Evolutionary conservation across 768 basidiomycete genomes (phyloP).

Genomic region (Leucocoprinus birnbaumii): DNA sequence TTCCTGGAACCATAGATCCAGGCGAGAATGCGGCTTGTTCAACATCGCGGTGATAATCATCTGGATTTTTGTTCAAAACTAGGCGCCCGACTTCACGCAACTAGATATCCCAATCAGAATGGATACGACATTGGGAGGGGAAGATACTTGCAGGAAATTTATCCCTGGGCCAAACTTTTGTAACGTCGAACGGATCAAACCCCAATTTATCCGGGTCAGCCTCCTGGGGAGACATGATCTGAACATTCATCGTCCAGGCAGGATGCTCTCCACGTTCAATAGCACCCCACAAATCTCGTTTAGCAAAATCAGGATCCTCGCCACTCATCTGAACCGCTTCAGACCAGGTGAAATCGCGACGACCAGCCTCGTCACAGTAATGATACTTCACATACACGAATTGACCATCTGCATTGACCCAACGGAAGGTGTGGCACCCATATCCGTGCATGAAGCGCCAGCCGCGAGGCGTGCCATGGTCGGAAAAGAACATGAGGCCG

Average conservation of each 20-base stretch:
- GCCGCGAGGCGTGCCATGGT: slow-evolving; percentile 13
- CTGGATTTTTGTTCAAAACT: slow-evolving; percentile 15
- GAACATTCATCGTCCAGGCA: slow-evolving; percentile 14
- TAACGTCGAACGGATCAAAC: slow-evolving; percentile 14
- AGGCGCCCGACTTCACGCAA: slow-evolving; percentile 12
- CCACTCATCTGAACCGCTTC: slow-evolving; percentile 11
- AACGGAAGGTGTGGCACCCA: slow-evolving; percentile 14
- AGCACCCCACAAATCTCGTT: slow-evolving; percentile 11
- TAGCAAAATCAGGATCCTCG: slow-evolving; percentile 12
- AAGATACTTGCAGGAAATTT: slow-evolving; percentile 3
- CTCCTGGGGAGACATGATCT: slow-evolving; percentile 12
- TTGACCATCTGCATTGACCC: slow-evolving; percentile 11
- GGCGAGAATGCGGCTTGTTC: slow-evolving; percentile 14
- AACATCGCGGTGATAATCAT: slow-evolving; percentile 14
- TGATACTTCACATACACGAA: slow-evolving; percentile 15
- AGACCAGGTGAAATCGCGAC: slow-evolving; percentile 12
- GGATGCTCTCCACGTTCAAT: slow-evolving; percentile 13
- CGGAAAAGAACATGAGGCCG: slow-evolving; percentile 13
- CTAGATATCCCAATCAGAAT: neutral
- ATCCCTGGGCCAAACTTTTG: slow-evolving; percentile 13
- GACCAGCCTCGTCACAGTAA: slow-evolving; percentile 7
- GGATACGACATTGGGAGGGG: no score
- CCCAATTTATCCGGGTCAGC: slow-evolving; percentile 14
- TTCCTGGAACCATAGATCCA: slow-evolving; percentile 12
- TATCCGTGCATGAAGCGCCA: slow-evolving; percentile 12